Conservation (phyloP, 805 yeast species). For the Starmerella stigmatis region DNA sequence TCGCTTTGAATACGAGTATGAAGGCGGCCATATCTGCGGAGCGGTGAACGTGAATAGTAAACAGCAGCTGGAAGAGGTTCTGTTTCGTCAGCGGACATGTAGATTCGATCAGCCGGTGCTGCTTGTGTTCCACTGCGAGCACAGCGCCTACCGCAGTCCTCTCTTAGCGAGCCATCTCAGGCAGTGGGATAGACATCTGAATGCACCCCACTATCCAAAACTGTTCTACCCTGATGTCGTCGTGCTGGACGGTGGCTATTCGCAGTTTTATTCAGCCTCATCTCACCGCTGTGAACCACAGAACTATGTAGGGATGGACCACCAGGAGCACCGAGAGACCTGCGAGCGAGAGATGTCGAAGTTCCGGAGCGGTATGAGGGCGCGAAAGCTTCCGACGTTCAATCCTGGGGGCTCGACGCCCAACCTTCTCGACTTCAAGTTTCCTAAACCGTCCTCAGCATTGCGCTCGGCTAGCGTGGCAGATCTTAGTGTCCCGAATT, state of each 20-base stretch:
- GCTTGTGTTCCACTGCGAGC: slow-evolving; percentile 87
- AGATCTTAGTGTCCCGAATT: background rate
- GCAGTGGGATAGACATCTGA: slow-evolving; percentile 65
- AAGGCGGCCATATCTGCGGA: slow-evolving; percentile 83
- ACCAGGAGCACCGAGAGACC: slow-evolving; percentile 36
- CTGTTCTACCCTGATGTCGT: slow-evolving; percentile 81
- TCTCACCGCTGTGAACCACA: slow-evolving; percentile 59
- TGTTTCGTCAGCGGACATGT: slow-evolving; percentile 30
- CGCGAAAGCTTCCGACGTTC: slow-evolving; percentile 12
- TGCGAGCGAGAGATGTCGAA: slow-evolving; percentile 46
- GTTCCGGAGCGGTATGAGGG: slow-evolving; percentile 40
- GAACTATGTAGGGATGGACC: slow-evolving; percentile 80
- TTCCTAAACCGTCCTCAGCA: slow-evolving; percentile 12
- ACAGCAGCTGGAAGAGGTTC: slow-evolving; percentile 50
- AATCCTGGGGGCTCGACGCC: slow-evolving; percentile 14
- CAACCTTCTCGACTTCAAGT: slow-evolving; percentile 10
- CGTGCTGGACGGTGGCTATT: slow-evolving; percentile 85
- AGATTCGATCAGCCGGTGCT: slow-evolving; percentile 34
- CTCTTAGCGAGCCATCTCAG: slow-evolving; percentile 78
- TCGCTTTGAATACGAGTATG: slow-evolving; percentile 81
- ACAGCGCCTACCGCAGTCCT: slow-evolving; percentile 89
- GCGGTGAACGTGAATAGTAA: slow-evolving; percentile 71
- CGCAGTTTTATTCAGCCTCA: slow-evolving; percentile 54
- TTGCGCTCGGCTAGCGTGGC: slow-evolving; percentile 13
- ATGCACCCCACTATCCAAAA: slow-evolving; percentile 66